Evolutionary conservation across 2,329 filamentous ascomycete species (phyloP), one percentile per base, ranked within the genome.

Genomic region (Xylariaceae sp.): DNA sequence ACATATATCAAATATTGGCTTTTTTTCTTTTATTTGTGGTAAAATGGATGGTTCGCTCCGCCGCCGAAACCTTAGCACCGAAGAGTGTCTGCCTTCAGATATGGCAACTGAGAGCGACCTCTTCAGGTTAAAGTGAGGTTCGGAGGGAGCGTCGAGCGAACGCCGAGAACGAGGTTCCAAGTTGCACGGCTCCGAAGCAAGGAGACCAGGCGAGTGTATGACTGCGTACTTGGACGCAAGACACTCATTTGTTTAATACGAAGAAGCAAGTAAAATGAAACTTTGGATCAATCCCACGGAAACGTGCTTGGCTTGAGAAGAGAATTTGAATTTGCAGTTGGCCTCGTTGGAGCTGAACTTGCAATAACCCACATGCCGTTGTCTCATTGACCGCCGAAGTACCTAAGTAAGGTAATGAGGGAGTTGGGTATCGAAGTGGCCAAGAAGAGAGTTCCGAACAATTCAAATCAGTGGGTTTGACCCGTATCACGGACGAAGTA

Each of bases 91-190:
- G 53, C 56, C 54, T 51, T 56, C 49, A 50, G 44, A 37, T 50
- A 49, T 27, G 43, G 50, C 6, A 27, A 12, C 47, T 56, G 60
- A 57, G 54, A 56, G 47, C 50, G 50, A 53, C 73, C 72, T 73
- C 79, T 80, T 84, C 77, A 86, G 83, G 83, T 86, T 86, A 84
- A 86, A 86, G 83, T 83, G 76, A 83, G 77, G 76, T 74, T 79
- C 70, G 76, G 76, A 74, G 72, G 74, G 73, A 74, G 81, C 80
- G 83, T 86, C 76, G 83, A 86, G 83, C 76, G 76, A 75, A 77
- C 75, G 61, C 71, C 59, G 37, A 71, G 67, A 52, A 58, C 59
- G 65, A 66, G 65, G 58, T 62, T 64, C 48, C 47, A 63, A 50
- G 50, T 51, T 47, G 57, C 47, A 49, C 50, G 40, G 50, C 32